phyloP scores from a whole-genome alignment of 1,284 basidiomycete genomes.

The Leccinum fallax region DNA sequence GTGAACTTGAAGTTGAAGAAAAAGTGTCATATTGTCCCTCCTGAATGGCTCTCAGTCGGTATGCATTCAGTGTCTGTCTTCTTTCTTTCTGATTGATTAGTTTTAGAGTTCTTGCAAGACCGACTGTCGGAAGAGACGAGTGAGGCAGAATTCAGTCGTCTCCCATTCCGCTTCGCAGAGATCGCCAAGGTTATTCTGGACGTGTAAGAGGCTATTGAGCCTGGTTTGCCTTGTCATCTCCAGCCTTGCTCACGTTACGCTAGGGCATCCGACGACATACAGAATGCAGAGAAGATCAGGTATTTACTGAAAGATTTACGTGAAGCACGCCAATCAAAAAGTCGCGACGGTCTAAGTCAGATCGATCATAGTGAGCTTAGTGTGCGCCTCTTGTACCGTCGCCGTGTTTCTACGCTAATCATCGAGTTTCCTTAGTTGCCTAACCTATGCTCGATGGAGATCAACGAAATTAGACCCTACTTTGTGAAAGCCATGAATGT shows the following conservation, averaged over 20 bases:
- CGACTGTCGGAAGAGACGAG: constrained; percentile 72
- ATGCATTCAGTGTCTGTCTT: neutral
- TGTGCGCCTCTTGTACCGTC: constrained; percentile 45
- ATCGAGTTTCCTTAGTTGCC: constrained; percentile 58
- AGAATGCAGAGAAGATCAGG: constrained; percentile 79
- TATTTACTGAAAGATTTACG: constrained; percentile 90
- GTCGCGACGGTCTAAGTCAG: constrained; percentile 77
- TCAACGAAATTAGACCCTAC: constrained; percentile 91
- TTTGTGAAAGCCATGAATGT: constrained; percentile 83
- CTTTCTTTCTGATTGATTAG: neutral
- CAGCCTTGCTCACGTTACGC: neutral
- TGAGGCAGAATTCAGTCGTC: constrained; percentile 67
- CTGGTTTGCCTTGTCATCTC: neutral
- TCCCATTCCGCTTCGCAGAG: constrained; percentile 89
- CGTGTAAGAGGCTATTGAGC: constrained; percentile 52
- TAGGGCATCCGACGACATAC: constrained; percentile 90
- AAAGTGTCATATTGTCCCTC: constrained; percentile 90
- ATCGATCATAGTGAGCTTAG: constrained; percentile 79
- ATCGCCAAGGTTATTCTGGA: constrained; percentile 89
- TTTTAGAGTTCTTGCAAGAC: constrained; percentile 74
- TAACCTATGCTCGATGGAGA: constrained; percentile 87
- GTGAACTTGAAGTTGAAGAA: constrained; percentile 91
- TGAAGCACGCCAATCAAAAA: constrained; percentile 93
- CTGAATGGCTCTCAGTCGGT: constrained; percentile 89
- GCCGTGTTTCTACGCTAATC: constrained; percentile 6